Conservation (phyloP, 2,329 filamentous ascomycete species). For the Lachnum nothofagi region DNA sequence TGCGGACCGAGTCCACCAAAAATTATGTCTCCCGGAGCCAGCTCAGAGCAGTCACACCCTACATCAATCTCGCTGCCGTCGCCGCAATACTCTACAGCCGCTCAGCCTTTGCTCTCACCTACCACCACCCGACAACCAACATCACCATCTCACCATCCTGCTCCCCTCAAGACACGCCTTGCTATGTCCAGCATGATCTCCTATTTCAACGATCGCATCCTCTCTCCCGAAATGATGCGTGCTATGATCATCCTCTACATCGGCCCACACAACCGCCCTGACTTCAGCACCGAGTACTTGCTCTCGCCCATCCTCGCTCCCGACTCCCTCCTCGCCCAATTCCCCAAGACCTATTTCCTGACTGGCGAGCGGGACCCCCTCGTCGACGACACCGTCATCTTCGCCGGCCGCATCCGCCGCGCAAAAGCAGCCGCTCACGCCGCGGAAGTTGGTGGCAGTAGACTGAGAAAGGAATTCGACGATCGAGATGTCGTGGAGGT, state of each 20-base stretch:
- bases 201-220: constrained; percentile 91
- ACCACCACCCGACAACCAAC: constrained; percentile 2
- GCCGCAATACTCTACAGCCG: constrained; percentile 25
- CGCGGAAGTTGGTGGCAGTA: constrained; percentile 51
- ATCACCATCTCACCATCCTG: constrained; percentile 46
- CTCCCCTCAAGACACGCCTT: constrained; percentile 72
- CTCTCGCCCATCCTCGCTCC: constrained; percentile 87
- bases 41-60: constrained; percentile 5
- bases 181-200: constrained; percentile 97
- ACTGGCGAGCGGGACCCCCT: constrained; percentile 93
- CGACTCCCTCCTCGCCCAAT: constrained; percentile 73
- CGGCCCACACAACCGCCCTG: constrained; percentile 84
- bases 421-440: constrained; percentile 58
- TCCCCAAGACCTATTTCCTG: constrained; percentile 89
- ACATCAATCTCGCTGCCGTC: constrained; percentile 21
- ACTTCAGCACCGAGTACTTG: constrained; percentile 86
- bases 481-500: constrained; percentile 77
- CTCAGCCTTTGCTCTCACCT: constrained; percentile 24
- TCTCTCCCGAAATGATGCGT: constrained; percentile 97
- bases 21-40: constrained; percentile 13
- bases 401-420: constrained; percentile 80
- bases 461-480: constrained; percentile 53
- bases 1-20: constrained; percentile 37
- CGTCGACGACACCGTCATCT: constrained; percentile 95
- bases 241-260: constrained; percentile 99